Conservation (phyloP, 768 basidiomycete genomes). For the Leccinum boreale region DNA sequence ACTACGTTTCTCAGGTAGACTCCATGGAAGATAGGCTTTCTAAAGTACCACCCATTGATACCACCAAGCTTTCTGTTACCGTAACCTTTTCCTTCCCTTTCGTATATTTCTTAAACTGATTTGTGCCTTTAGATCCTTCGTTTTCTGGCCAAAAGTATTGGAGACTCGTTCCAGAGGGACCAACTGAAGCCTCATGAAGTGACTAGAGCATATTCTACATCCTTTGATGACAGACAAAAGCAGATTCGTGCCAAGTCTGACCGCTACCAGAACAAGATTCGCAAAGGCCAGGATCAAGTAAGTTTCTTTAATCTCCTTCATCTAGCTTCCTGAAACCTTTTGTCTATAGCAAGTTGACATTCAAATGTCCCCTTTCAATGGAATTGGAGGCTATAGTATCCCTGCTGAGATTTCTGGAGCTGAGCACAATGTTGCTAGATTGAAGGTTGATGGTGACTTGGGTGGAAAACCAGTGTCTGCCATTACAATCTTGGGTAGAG, state of each 20-base stretch:
- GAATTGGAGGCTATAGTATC: constrained; percentile 23
- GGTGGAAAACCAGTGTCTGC: constrained; percentile 29
- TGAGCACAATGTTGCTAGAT: constrained; percentile 13
- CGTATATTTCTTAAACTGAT: not conserved
- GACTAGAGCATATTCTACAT: constrained; percentile 18
- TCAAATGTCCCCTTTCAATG: constrained; percentile 18
- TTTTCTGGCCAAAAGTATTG: constrained; percentile 27
- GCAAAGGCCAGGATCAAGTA: constrained; percentile 38
- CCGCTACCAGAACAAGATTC: constrained; percentile 27
- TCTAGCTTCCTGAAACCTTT: not conserved
- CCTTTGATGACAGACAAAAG: constrained; percentile 11
- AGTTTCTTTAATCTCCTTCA: constrained; percentile 1
- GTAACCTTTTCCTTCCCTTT: constrained; percentile 8
- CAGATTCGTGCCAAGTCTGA: constrained; percentile 18
- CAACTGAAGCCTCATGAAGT: constrained; percentile 26
- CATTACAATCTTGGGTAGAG: constrained; percentile 52
- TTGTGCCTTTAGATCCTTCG: constrained; percentile 17
- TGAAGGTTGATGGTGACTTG: constrained; percentile 25
- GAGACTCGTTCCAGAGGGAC: constrained; percentile 25
- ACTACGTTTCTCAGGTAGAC: constrained; percentile 26
- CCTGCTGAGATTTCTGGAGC: constrained; percentile 17
- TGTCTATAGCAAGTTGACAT: constrained; percentile 17
- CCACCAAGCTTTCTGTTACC: constrained; percentile 20
- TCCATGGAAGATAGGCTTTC: constrained; percentile 21
- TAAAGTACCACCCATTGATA: constrained; percentile 25